Percentiles rank a stretch among this genome's conserved stretches.
These are phyloP conservation scores for Cryptococcus wingfieldii DNA, from an alignment of 1,284 basidiomycete genomes.

Conservation along the genomic window DNA sequence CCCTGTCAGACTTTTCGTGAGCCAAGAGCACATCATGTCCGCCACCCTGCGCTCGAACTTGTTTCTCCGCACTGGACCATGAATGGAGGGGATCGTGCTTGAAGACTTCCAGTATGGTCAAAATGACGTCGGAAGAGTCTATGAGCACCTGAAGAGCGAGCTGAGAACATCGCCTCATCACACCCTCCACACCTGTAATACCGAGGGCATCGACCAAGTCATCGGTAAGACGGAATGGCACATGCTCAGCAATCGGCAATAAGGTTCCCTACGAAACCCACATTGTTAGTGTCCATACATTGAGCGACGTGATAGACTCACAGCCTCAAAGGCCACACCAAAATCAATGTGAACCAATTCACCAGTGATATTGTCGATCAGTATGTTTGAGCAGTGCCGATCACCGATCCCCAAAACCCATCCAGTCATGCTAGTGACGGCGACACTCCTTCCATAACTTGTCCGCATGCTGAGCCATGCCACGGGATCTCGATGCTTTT, in stretches of 20 bases:
- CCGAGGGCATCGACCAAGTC: slow-evolving; percentile 95
- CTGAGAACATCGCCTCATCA: slow-evolving; percentile 91
- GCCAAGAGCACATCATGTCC: slow-evolving; percentile 49
- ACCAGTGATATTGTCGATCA: slow-evolving; percentile 76
- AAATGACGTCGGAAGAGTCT: slow-evolving; percentile 75
- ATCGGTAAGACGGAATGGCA: slow-evolving; percentile 90
- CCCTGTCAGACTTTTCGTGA: slow-evolving; percentile 84
- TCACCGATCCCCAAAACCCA: slow-evolving; percentile 91
- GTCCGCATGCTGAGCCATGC: slow-evolving; percentile 92
- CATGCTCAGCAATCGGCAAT: slow-evolving; percentile 75
- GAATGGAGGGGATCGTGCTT: slow-evolving; percentile 91
- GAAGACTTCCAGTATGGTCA: slow-evolving; percentile 95
- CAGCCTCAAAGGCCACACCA: slow-evolving; percentile 94
- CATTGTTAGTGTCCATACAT: neutral
- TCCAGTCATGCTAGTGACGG: slow-evolving; percentile 90
- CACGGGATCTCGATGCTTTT: slow-evolving; percentile 78
- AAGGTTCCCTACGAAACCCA: slow-evolving; percentile 63
- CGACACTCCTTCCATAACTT: slow-evolving; percentile 84
- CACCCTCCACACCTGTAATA: slow-evolving; percentile 81
- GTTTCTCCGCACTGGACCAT: slow-evolving; percentile 70
- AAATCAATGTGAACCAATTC: slow-evolving; percentile 94
- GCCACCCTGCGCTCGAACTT: slow-evolving; percentile 37
- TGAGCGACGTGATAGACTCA: slow-evolving; percentile 39
- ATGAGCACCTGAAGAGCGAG: slow-evolving; percentile 88
- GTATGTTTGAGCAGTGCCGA: slow-evolving; percentile 86